phyloP scores from a whole-genome alignment of 2,329 filamentous ascomycete genomes.

The Talaromyces sp. region DNA sequence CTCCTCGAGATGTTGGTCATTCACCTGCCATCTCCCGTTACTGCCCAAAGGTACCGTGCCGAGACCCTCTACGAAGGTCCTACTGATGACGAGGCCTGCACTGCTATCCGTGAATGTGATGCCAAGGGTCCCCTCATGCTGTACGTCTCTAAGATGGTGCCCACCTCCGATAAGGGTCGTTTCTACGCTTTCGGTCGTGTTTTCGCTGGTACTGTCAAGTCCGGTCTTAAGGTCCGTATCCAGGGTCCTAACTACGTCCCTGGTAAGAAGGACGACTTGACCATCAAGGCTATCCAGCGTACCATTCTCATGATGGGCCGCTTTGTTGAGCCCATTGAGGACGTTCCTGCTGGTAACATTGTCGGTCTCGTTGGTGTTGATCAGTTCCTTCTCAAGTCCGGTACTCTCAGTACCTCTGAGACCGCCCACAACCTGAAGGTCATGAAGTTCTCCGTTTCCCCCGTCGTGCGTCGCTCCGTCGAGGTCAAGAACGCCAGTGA shows the following conservation, averaged over 20 bases:
- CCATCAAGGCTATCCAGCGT: constrained; percentile 99
- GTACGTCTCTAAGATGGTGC: constrained; percentile 99
- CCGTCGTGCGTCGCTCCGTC: constrained; percentile 96
- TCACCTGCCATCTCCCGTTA: constrained; percentile 92
- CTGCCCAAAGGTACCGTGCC: constrained; percentile 94
- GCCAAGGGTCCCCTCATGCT: constrained; percentile 98
- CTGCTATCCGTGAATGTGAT: constrained; percentile 98
- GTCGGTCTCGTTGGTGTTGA: constrained; percentile 98
- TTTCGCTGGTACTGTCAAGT: constrained; percentile 96
- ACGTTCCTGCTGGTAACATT: constrained; percentile 99
- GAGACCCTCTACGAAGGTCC: constrained; percentile 99
- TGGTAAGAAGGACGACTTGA: constrained; percentile 97
- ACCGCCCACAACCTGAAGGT: constrained; percentile 99
- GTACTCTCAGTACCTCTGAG: constrained; percentile 95
- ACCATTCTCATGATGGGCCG: constrained; percentile 99
- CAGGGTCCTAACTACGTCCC: constrained; percentile 98
- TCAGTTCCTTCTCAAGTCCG: constrained; percentile 99
- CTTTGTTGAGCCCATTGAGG: constrained; percentile 97
- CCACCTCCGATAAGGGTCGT: constrained; percentile 98
- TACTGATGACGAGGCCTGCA: constrained; percentile 81
- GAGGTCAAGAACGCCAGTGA: constrained; percentile 99
- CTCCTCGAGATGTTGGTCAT: constrained; percentile 99
- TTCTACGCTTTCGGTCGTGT: constrained; percentile 99
- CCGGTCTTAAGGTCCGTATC: constrained; percentile 99
- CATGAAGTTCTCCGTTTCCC: constrained; percentile 99